Evolutionary conservation across 2,329 filamentous ascomycete species (phyloP), one percentile per base, ranked within the genome.

Genomic region (Clonostachys chloroleuca): DNA sequence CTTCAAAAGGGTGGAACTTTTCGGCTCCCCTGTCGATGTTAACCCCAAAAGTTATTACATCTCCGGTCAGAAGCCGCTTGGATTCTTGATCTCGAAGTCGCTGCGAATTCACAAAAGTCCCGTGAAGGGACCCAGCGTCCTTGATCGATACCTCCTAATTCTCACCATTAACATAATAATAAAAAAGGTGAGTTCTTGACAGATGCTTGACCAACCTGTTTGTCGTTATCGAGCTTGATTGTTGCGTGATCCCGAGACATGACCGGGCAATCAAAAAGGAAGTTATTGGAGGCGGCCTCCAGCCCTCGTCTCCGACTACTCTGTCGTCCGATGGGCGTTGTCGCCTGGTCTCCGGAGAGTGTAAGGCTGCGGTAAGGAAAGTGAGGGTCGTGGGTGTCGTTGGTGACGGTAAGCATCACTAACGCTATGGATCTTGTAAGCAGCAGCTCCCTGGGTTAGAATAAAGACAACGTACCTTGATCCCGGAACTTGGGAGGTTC

Each of bases 201-300:
- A 30, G 34, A 35, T 40, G 42, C 42, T 13, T 34, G 46, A 42
- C 65, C 49, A 63, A 80, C 80, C 61, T 74, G 68, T 7, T 61
- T 56, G 3, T 70, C 60, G 10, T 69, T 55, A 43, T 77, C 65
- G 5, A 75, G 68, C 14, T 58, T 53, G 5, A 85, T 57, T 40
- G 77, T 64, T 14, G 86, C 87, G 64, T 90, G 86, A 12, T 79
- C 61, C 41, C 86, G 74, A 20, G 85, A 89, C 72, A 90, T 85
- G 35, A 89, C 85, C 0, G 85, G 80, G 48, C 80, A 86, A 53
- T 88, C 79, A 49, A 89, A 86, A 74, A 75, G 88, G 14, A 74
- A 80, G 61, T 89, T 90, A 9, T 41, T 46, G 24, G 39, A 51
- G 36, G 50, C 65, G 59, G 54, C 71, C 60, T 53, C 54, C 9